Percentiles rank a stretch among this genome's conserved stretches.
Conservation (phyloP, 2,329 filamentous ascomycete genomes). For the Helminthosporium solani region DNA sequence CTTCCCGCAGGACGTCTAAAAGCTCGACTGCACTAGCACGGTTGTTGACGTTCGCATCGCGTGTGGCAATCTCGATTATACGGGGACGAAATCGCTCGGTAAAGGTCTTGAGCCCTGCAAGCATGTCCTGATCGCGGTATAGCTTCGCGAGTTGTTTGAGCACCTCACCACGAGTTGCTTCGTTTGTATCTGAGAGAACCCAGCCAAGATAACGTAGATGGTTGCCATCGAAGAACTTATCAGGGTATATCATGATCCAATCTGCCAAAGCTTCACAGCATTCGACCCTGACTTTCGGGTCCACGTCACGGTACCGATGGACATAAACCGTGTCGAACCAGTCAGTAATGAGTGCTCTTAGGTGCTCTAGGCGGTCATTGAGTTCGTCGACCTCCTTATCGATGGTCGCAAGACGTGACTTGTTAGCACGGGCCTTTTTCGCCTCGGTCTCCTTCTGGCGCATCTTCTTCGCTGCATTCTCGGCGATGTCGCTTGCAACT, state of each 20-base stretch:
- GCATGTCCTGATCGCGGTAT: constrained; percentile 77
- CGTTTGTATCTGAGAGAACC: constrained; percentile 82
- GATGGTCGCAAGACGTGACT: constrained; percentile 71
- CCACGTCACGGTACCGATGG: constrained; percentile 92
- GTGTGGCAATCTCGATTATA: constrained; percentile 88
- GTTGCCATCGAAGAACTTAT: constrained; percentile 84
- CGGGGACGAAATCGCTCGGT: constrained; percentile 87
- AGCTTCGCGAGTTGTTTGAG: constrained; percentile 78
- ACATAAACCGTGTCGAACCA: constrained; percentile 93
- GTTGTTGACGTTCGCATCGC: constrained; percentile 78
- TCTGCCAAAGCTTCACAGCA: constrained; percentile 82
- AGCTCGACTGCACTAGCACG: constrained; percentile 78
- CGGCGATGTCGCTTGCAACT: constrained; percentile 68
- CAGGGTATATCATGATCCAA: constrained; percentile 85
- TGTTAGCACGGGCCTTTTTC: constrained; percentile 72
- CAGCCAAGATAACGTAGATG: constrained; percentile 94
- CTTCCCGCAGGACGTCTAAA: constrained; percentile 77
- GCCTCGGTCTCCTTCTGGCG: constrained; percentile 78
- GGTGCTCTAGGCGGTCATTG: constrained; percentile 66
- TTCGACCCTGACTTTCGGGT: constrained; percentile 83
- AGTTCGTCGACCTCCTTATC: constrained; percentile 71
- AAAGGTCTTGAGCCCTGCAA: constrained; percentile 77
- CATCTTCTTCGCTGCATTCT: constrained; percentile 71
- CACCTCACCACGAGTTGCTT: constrained; percentile 77
- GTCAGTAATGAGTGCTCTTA: constrained; percentile 74